Base-by-base conservation (phyloP, 2,329 filamentous ascomycete genomes). In the Pseudomassariella vexata region DNA sequence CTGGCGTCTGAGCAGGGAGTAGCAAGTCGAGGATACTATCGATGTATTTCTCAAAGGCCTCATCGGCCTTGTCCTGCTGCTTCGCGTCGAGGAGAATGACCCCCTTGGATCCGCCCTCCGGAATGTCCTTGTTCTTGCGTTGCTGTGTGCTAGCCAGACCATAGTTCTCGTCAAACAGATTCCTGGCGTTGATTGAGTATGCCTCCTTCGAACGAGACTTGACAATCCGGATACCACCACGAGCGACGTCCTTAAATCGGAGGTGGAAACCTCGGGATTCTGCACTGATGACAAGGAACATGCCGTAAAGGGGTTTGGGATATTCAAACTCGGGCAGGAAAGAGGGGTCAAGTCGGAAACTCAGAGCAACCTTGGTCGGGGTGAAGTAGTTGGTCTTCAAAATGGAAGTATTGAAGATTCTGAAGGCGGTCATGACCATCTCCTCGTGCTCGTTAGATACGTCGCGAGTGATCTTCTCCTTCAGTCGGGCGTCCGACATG, bases 91-190 rank as follows among this genome's bases (percentile, higher is more conserved):
- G 78, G 28, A 98, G 74, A 39, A 98, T 90, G 36, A 98, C 92
- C 65, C 92, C 92, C 69, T 98, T 98, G 50, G 90, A 94, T 34
- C 92, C 92, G 43, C 92, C 92, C 66, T 98, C 92, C 3, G 92
- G 92, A 32, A 98, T 98, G 52, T 98, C 92, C 70, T 98, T 98
- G 74, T 98, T 98, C 76, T 98, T 98, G 55, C 92, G 86, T 66
- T 98, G 92, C 63, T 98, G 92, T 0, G 92, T 98, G 63, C 94
- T 96, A 44, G 92, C 90, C 39, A 98, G 76, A 42, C 92, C 94
- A 64, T 98, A 98, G 65, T 98, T 98, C 67, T 98, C 92, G 49
- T 98, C 92, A 50, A 98, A 98, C 42, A 98, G 73, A 36, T 88
- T 95, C 38, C 92, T 83, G 22, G 89, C 89, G 56, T 98, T 98